phyloP scores from a whole-genome alignment of 805 yeast genomes.

The Sugiyamaella marilandica region DNA sequence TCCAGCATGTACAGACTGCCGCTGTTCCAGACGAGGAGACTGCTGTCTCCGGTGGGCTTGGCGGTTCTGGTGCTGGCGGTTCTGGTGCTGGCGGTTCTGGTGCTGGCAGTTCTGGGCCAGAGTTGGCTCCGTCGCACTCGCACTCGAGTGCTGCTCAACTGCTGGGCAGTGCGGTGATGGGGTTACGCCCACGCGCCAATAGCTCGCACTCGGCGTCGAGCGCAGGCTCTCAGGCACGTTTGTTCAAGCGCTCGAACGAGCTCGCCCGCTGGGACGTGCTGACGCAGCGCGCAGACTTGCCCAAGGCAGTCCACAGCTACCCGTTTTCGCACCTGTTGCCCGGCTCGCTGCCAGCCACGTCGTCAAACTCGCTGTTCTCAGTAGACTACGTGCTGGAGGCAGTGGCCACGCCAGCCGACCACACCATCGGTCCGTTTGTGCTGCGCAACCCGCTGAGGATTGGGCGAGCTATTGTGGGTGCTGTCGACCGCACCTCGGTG shows the following conservation, averaged over 20 bases:
- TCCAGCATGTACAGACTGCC: slow-evolving; percentile 50
- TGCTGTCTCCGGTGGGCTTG: not conserved
- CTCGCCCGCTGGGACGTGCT: slow-evolving; percentile 89
- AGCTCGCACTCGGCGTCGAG: slow-evolving; percentile 29
- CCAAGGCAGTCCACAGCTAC: slow-evolving; percentile 71
- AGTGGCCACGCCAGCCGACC: slow-evolving; percentile 23
- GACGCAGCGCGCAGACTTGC: slow-evolving; percentile 50
- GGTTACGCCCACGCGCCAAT: slow-evolving; percentile 22
- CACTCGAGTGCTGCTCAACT: not conserved
- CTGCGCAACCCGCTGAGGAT: slow-evolving; percentile 62
- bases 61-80: no score
- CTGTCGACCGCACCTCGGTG: slow-evolving; percentile 79
- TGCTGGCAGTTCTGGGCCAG: no score
- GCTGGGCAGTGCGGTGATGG: not conserved
- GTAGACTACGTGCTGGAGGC: slow-evolving; percentile 79
- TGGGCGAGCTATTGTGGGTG: slow-evolving; percentile 70
- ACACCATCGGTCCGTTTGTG: slow-evolving; percentile 33
- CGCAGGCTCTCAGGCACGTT: not conserved
- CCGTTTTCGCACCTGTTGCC: slow-evolving; percentile 90
- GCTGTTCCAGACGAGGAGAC: not conserved
- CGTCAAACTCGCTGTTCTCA: slow-evolving; percentile 52
- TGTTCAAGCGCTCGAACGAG: slow-evolving; percentile 51
- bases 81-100: no score
- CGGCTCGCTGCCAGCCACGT: slow-evolving; percentile 80
- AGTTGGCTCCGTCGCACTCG: not conserved